These are phyloP conservation scores for Xylaria sp. DNA, from an alignment of 2,329 filamentous ascomycete genomes.

Conservation along the genomic window DNA sequence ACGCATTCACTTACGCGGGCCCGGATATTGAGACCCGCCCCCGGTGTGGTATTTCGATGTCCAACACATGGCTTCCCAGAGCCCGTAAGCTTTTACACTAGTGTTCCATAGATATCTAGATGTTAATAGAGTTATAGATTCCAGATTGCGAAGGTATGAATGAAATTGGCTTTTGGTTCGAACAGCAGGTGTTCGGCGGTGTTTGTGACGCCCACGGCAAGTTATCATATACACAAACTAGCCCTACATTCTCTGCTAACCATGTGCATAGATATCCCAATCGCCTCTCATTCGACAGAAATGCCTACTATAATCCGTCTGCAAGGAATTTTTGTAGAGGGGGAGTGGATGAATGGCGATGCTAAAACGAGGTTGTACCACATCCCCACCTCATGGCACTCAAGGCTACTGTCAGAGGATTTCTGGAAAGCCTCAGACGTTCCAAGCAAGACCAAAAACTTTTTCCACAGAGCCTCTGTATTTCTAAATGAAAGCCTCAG, in stretches of 20 bases:
- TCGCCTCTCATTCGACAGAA: background rate
- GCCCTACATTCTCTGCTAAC: background rate
- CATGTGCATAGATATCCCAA: background rate
- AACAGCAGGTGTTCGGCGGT: constrained; percentile 4
- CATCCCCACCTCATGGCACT: constrained; percentile 7
- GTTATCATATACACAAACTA: background rate
- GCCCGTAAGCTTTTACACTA: constrained; percentile 3
- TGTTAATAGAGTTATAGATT: constrained; percentile 3
- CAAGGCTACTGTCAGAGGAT: constrained; percentile 17
- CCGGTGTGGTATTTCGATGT: background rate
- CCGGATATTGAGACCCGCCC: background rate
- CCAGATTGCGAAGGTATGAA: background rate
- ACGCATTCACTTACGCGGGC: constrained; percentile 9
- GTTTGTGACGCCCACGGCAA: background rate
- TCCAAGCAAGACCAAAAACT: constrained; percentile 7
- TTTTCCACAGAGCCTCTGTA: constrained; percentile 13
- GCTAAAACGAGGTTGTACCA: background rate
- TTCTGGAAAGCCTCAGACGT: constrained; percentile 4
- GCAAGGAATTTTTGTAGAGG: background rate
- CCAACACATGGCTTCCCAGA: background rate
- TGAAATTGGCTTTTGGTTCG: constrained; percentile 15
- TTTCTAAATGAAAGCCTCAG: background rate
- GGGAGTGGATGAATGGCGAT: background rate
- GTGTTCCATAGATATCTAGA: background rate
- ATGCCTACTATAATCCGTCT: background rate